Evolutionary conservation across 2,329 filamentous ascomycete genomes (phyloP).

Genomic region (Salinomyces thailandicus): DNA sequence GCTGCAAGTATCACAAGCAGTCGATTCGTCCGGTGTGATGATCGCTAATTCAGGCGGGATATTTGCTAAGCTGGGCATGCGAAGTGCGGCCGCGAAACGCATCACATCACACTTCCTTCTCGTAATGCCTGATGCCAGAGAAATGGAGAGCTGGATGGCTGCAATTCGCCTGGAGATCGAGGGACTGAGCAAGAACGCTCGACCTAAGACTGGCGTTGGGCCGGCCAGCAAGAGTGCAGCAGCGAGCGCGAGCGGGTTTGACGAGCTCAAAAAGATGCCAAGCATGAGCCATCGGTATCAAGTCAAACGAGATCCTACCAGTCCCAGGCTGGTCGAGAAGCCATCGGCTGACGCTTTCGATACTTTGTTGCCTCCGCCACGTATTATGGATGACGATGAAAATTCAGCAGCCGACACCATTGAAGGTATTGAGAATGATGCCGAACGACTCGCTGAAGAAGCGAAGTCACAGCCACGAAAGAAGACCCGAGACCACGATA

Average conservation of each 20-base stretch:
- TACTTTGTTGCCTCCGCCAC: conserved; percentile 1
- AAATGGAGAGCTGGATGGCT: conserved; percentile 68
- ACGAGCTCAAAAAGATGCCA: conserved; percentile 13
- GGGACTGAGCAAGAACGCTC: conserved; percentile 51
- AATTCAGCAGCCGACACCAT: conserved; percentile 8
- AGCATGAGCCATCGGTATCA: conserved; percentile 28
- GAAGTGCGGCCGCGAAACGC: conserved; percentile 22
- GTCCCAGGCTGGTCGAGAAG: conserved; percentile 16
- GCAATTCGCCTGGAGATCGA: conserved; percentile 61
- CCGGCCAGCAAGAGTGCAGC: background rate
- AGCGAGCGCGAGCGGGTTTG: background rate
- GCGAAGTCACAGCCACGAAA: background rate
- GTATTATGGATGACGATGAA: conserved; percentile 4
- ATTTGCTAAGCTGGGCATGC: conserved; percentile 54
- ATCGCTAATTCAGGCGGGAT: conserved; percentile 48
- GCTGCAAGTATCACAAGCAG: conserved; percentile 59
- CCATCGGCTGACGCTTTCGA: conserved; percentile 2
- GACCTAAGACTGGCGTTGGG: conserved; percentile 14
- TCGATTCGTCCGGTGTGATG: conserved; percentile 46
- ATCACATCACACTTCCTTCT: conserved; percentile 55
- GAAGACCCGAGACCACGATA: conserved; percentile 11
- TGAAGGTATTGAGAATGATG: conserved; percentile 10
- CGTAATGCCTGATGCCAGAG: conserved; percentile 60
- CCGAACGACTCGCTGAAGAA: conserved; percentile 6
- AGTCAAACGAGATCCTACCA: conserved; percentile 26